Percentiles rank a stretch among this genome's conserved stretches.
These are phyloP conservation scores for Hyphopichia fennica DNA, from an alignment of 1,139 yeast genomes.

Conservation along the genomic window DNA sequence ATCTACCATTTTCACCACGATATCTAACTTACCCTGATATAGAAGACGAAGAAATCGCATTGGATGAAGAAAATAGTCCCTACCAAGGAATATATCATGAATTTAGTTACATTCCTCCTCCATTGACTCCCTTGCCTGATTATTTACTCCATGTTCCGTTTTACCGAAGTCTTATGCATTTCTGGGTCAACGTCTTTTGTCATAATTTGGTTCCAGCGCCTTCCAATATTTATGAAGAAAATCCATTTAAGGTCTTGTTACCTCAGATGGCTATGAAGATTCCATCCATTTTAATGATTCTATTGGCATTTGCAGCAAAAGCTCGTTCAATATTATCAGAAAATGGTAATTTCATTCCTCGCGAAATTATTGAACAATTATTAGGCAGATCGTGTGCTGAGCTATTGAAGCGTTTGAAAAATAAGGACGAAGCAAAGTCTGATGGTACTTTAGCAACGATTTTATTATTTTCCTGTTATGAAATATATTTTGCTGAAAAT, in stretches of 20 bases:
- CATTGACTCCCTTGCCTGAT: constrained; percentile 58
- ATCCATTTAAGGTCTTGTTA: constrained; percentile 65
- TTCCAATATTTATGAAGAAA: constrained; percentile 51
- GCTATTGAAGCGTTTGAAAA: constrained; percentile 50
- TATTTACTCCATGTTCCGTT: constrained; percentile 56
- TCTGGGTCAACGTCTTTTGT: constrained; percentile 64
- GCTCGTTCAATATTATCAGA: constrained; percentile 39
- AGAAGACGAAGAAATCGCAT: constrained; percentile 10
- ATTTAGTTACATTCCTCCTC: constrained; percentile 42
- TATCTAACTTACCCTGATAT: constrained; percentile 2
- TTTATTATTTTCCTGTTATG: constrained; percentile 61
- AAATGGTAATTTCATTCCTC: constrained; percentile 37
- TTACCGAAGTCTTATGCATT: constrained; percentile 60
- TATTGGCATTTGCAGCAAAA: constrained; percentile 68
- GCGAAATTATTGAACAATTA: constrained; percentile 48
- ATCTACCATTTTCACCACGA: background rate
- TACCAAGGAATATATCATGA: background rate
- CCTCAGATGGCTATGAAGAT: constrained; percentile 71
- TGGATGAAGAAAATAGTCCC: background rate
- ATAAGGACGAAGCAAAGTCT: constrained; percentile 54
- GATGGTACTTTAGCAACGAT: constrained; percentile 70
- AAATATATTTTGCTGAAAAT: constrained; percentile 51
- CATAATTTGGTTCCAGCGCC: constrained; percentile 71
- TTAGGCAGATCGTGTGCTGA: constrained; percentile 59
- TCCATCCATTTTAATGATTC: constrained; percentile 57